Base-by-base conservation (phyloP, 192 early-diverging fungal genomes). In the Dispira simplex region DNA sequence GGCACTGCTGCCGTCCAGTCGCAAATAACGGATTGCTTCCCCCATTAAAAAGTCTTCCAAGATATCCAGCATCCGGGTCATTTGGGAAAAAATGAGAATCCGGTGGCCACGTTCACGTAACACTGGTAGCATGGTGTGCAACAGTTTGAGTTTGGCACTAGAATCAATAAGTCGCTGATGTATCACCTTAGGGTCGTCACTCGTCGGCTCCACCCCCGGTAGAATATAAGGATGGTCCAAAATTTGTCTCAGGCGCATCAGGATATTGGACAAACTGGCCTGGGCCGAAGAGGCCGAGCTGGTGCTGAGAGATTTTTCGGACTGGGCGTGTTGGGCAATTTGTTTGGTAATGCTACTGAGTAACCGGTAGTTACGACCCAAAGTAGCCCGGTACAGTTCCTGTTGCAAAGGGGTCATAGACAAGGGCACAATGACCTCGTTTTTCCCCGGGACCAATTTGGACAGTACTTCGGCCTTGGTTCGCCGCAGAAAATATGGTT, bases 71-170 rank as follows among this genome's bases (percentile, higher is more conserved):
- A 86, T 81, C 25, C 81, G 69, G n/a, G 84, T 90, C 70, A 95
- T 92, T 67, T 92, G 90, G 53, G 81, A 83, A 65, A 97, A 97
- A 25, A 97, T 68, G 6, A 97, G 68, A 0, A 95, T 75, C 23
- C 28, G 39, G 21, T 67, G 26, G 13, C 68, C 57, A 11, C 72
- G 62, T 16, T 64, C 73, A 51, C 83, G 76, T 26, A 91, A 63
- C 64, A 87, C 83, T 0, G 73, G 74, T 1, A 89, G 63, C 83
- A 91, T 87, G 46, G 73, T 73, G 55, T 83, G 69, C 10, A 91
- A 70, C 0, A 91, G 64, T 27, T 73, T 63, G 27, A 91, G 65
- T 63, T 91, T 89, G 12, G 73, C 85, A 57, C 82, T 76, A 2
- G 82, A 67, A 26, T 82, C 81, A 45, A 90, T 81, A n/a, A 90